Evolutionary conservation across 176 grass and related monocot species (phyloP).

Genomic region (Chloris gayana): DNA sequence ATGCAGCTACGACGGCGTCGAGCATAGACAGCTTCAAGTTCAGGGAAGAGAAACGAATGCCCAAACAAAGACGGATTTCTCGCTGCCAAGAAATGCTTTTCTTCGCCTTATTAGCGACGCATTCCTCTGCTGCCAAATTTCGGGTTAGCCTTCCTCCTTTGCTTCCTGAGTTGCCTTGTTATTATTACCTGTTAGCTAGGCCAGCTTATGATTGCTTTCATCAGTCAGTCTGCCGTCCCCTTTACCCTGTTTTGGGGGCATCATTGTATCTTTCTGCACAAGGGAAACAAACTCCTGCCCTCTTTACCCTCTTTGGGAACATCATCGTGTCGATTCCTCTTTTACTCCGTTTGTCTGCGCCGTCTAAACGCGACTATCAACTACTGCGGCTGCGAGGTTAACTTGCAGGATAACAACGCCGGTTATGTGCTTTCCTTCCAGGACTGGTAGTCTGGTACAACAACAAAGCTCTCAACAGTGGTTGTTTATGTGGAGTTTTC

Average conservation of each 20-base stretch:
- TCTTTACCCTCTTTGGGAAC: too few species aligned
- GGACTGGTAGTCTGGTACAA: not conserved
- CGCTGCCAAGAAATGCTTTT: slow-evolving; percentile 41
- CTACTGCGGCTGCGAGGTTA: not conserved
- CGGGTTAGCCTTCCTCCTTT: not conserved
- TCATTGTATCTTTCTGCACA: slow-evolving; percentile 1
- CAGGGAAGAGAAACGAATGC: not conserved
- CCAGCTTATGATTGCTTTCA: slow-evolving; percentile 25
- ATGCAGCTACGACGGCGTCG: not conserved
- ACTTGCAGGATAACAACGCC: not conserved
- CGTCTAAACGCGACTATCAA: not conserved
- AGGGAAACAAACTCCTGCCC: not conserved
- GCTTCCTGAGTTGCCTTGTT: not conserved
- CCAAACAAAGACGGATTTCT: not conserved
- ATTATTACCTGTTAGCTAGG: not conserved
- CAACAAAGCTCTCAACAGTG: not conserved
- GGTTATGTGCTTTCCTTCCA: not conserved
- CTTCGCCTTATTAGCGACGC: slow-evolving; percentile 15
- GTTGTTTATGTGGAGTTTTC: not conserved
- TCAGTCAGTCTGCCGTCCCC: not conserved
- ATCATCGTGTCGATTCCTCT: not conserved
- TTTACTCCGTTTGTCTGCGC: not conserved
- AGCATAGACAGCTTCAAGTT: not conserved
- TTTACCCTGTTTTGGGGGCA: slow-evolving; percentile 19
- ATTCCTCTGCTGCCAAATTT: not conserved